Conservation (phyloP, 2,329 filamentous ascomycete genomes). For the Cordyceps militaris region DNA sequence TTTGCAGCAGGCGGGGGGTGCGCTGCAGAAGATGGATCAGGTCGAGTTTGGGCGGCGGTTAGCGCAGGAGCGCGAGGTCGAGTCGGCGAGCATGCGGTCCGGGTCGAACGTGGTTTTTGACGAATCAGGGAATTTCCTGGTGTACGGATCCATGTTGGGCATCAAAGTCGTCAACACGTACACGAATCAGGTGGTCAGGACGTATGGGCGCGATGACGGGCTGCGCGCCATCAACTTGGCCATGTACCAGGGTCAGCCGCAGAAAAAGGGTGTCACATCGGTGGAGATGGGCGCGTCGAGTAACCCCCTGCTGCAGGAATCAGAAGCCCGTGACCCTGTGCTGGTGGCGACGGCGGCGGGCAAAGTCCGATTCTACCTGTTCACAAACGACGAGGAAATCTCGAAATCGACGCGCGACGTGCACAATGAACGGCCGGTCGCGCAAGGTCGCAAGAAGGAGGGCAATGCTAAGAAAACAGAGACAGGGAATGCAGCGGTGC, state of each 20-base stretch:
- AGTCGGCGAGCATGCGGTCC: slow-evolving; percentile 57
- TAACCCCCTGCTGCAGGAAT: slow-evolving; percentile 88
- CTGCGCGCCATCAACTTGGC: slow-evolving; percentile 76
- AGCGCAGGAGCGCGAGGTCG: slow-evolving; percentile 79
- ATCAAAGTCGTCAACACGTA: slow-evolving; percentile 94
- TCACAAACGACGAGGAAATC: slow-evolving; percentile 81
- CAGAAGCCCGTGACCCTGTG: slow-evolving; percentile 85
- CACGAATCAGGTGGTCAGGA: slow-evolving; percentile 84
- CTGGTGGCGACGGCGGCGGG: slow-evolving; percentile 75
- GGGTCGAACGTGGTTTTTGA: slow-evolving; percentile 89
- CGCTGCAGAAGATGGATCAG: slow-evolving; percentile 72
- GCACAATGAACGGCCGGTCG: slow-evolving; percentile 85
- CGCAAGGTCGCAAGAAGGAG: slow-evolving; percentile 51
- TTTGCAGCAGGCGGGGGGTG: slow-evolving; percentile 92
- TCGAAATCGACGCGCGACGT: slow-evolving; percentile 82
- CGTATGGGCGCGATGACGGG: slow-evolving; percentile 85
- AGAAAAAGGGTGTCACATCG: slow-evolving; percentile 88
- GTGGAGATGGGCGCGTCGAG: slow-evolving; percentile 94
- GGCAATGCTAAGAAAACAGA: slow-evolving; percentile 53
- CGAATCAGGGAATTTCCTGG: slow-evolving; percentile 88
- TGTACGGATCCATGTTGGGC: slow-evolving; percentile 88
- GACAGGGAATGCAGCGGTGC: slow-evolving; percentile 69
- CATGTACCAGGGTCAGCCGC: slow-evolving; percentile 89
- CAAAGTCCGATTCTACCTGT: slow-evolving; percentile 96
- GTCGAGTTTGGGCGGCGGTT: slow-evolving; percentile 87